Percentiles rank a stretch among this genome's conserved stretches.
phyloP scores from a whole-genome alignment of 2,329 filamentous ascomycete genomes.

The Monilinia aucupariae region DNA sequence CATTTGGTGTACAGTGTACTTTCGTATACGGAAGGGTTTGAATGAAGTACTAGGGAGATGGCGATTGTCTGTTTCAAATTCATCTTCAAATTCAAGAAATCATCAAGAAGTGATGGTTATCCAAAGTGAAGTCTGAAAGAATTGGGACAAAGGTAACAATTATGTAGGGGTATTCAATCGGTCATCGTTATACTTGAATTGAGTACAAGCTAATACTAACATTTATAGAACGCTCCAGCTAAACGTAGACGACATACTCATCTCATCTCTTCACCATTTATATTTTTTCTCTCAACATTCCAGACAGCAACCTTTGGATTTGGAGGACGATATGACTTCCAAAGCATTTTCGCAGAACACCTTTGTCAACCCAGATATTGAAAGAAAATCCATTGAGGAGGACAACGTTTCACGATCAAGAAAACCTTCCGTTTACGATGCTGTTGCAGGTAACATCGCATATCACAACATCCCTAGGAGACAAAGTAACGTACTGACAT shows the following conservation, averaged over 20 bases:
- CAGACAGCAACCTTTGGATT: neutral
- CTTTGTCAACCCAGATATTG: conserved; percentile 20
- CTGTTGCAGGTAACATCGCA: conserved; percentile 55
- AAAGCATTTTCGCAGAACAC: conserved; percentile 25
- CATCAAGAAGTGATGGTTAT: neutral
- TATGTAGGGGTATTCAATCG: neutral
- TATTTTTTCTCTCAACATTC: neutral
- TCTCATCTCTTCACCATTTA: neutral
- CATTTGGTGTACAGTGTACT: conserved; percentile 40
- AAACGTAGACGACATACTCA: neutral
- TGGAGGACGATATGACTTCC: conserved; percentile 26
- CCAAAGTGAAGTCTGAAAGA: neutral
- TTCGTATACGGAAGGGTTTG: neutral
- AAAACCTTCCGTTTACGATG: conserved; percentile 61
- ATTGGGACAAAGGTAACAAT: neutral
- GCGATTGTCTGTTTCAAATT: neutral
- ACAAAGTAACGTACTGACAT: conserved; percentile 9
- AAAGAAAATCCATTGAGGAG: conserved; percentile 19
- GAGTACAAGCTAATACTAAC: conserved; percentile 5
- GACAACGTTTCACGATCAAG: conserved; percentile 29
- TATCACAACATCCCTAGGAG: neutral
- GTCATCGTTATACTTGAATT: too few species aligned
- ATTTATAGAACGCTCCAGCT: neutral
- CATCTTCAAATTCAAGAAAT: neutral
- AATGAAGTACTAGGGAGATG: neutral